These are phyloP conservation scores for Sphaceloma murrayae DNA, from an alignment of 2,329 filamentous ascomycete genomes.

Conservation along the genomic window DNA sequence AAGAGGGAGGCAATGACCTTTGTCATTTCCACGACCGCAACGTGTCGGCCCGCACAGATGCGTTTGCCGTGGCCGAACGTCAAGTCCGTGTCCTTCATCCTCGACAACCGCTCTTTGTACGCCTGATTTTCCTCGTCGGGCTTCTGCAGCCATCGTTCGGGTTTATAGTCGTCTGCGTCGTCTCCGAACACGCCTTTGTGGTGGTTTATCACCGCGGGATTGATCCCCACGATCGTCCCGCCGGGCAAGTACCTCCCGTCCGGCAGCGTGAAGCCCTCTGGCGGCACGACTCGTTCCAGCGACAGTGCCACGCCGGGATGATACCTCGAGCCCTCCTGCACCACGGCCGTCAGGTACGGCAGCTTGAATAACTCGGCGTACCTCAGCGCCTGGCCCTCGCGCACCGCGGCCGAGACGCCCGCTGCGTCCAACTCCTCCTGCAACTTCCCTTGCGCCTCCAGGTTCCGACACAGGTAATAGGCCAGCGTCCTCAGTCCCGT, in stretches of 20 bases:
- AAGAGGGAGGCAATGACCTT: constrained; percentile 18
- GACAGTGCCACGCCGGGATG: constrained; percentile 34
- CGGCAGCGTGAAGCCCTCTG: constrained; percentile 24
- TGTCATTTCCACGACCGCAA: constrained; percentile 18
- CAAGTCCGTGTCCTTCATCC: constrained; percentile 14
- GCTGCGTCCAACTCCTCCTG: constrained; percentile 33
- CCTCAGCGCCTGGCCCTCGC: constrained; percentile 35
- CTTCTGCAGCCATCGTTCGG: constrained; percentile 38
- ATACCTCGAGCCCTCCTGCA: constrained; percentile 53
- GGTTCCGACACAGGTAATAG: constrained; percentile 31
- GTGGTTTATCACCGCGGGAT: constrained; percentile 36
- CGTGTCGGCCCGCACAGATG: constrained; percentile 16
- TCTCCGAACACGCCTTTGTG: constrained; percentile 32
- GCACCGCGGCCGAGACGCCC: constrained; percentile 21
- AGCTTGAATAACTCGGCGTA: constrained; percentile 54
- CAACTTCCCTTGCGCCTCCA: constrained; percentile 28
- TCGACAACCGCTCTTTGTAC: background rate
- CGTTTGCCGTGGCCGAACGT: constrained; percentile 17
- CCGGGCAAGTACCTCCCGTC: constrained; percentile 28
- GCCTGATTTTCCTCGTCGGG: background rate
- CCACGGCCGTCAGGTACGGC: constrained; percentile 53
- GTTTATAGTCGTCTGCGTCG: constrained; percentile 34
- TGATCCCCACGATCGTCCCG: constrained; percentile 37
- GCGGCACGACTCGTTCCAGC: constrained; percentile 31
- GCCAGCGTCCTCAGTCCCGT: constrained; percentile 34